Percentiles rank a stretch among this genome's conserved stretches.
Conservation (phyloP, 176 grass and related monocot species). For the Rhipidocladum racemiflorum region DNA sequence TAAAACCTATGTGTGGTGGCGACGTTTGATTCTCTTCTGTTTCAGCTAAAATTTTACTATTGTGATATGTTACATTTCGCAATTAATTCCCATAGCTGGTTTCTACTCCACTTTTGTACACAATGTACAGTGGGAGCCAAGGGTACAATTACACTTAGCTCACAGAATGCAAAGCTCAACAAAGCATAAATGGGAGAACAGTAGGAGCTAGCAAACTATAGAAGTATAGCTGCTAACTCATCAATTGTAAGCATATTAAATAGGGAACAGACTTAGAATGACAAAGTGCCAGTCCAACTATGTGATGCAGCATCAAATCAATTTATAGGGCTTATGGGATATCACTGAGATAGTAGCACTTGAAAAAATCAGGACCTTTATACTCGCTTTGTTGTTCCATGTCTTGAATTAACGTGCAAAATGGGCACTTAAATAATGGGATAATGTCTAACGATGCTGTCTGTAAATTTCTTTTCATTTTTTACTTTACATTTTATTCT, state of each 20-base stretch:
- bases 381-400: not conserved
- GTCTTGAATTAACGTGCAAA: slow-evolving; percentile 8
- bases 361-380: not conserved
- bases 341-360: not conserved
- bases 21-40: too few species aligned
- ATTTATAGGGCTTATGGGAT: not conserved
- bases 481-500: not conserved
- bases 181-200: not conserved
- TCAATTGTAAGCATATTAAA: not conserved
- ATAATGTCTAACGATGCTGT: slow-evolving; percentile 1
- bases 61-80: not conserved
- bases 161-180: not conserved
- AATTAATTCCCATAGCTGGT: not conserved
- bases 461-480: not conserved
- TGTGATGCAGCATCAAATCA: not conserved
- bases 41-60: not conserved
- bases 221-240: not conserved
- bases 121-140: not conserved
- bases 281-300: not conserved
- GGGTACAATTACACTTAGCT: not conserved
- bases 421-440: not conserved
- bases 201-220: not conserved
- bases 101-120: not conserved
- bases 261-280: not conserved
- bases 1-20: not conserved